A percentile compares a stretch with the other conserved stretches of the same genome.
phyloP scores from a whole-genome alignment of 2,329 filamentous ascomycete genomes.

The Colletotrichum sp. region DNA sequence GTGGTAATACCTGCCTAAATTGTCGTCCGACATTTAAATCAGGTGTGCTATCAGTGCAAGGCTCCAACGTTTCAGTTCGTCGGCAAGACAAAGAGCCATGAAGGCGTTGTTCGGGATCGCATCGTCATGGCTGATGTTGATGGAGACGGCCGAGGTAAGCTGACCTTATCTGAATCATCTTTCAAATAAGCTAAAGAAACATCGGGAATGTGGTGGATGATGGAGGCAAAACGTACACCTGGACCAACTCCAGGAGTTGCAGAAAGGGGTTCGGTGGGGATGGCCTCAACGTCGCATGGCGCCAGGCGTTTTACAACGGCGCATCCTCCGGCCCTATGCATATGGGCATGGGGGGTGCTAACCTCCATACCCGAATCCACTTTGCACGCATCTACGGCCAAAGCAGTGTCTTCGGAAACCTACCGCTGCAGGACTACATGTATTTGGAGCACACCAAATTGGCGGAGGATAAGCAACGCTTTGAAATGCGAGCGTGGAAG shows the following conservation, averaged over 20 bases:
- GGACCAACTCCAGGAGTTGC: slow-evolving; percentile 28
- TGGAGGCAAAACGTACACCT: slow-evolving; percentile 21
- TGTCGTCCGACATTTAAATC: no score
- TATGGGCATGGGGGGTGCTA: background rate
- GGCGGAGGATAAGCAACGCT: background rate
- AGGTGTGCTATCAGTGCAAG: no score
- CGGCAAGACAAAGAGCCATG: no score
- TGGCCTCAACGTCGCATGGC: slow-evolving; percentile 23
- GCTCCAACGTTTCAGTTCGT: no score
- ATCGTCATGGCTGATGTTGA: no score
- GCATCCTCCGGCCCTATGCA: slow-evolving; percentile 18
- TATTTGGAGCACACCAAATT: slow-evolving; percentile 8
- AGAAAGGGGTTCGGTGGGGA: slow-evolving; percentile 1
- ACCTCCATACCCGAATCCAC: background rate
- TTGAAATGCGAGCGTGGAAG: slow-evolving; percentile 7
- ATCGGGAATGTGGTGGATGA: slow-evolving; percentile 22
- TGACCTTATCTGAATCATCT: no score
- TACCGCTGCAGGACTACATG: slow-evolving; percentile 14
- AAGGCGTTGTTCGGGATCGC: no score
- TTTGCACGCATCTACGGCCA: slow-evolving; percentile 19
- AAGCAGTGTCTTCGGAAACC: background rate
- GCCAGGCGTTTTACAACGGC: slow-evolving; percentile 20
- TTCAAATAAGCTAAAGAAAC: no score
- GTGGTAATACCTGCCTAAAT: no score
- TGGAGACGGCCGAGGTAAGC: no score